These are phyloP conservation scores for Parasarocladium wereldwijsianum DNA, from an alignment of 2,329 filamentous ascomycete species.

Conservation along the genomic window DNA sequence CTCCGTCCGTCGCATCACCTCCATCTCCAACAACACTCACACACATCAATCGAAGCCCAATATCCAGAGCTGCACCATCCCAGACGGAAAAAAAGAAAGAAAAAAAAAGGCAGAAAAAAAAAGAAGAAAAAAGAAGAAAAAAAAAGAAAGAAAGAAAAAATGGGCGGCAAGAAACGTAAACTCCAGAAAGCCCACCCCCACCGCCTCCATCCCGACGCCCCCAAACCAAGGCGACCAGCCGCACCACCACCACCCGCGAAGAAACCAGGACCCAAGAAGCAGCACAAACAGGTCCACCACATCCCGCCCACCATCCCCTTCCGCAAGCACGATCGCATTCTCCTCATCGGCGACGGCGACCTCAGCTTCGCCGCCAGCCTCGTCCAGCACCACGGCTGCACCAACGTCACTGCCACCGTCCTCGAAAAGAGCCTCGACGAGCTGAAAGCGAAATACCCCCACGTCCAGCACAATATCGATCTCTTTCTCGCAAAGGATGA, in stretches of 20 bases:
- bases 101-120: no score
- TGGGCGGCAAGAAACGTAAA: constrained; percentile 6
- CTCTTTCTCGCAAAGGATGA: constrained; percentile 1
- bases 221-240: constrained; percentile 1
- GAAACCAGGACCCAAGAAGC: constrained; percentile 12
- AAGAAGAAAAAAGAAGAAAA: not conserved
- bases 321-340: constrained; percentile 47
- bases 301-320: constrained; percentile 50
- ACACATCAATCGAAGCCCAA: no score
- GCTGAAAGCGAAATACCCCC: constrained; percentile 61
- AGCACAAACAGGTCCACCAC: constrained; percentile 11
- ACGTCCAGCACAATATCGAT: constrained; percentile 44
- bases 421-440: constrained; percentile 42
- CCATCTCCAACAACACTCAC: no score
- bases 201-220: constrained; percentile 1
- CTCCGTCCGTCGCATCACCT: no score
- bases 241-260: constrained; percentile 5
- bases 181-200: constrained; percentile 2
- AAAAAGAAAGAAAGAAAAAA: not conserved
- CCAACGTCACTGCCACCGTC: constrained; percentile 53
- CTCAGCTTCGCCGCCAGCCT: constrained; percentile 63
- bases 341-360: constrained; percentile 69
- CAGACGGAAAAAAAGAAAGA: not conserved
- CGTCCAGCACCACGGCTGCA: constrained; percentile 49
- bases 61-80: no score